phyloP scores from a whole-genome alignment of 1,284 basidiomycete species.

The Puccinia polysora region DNA sequence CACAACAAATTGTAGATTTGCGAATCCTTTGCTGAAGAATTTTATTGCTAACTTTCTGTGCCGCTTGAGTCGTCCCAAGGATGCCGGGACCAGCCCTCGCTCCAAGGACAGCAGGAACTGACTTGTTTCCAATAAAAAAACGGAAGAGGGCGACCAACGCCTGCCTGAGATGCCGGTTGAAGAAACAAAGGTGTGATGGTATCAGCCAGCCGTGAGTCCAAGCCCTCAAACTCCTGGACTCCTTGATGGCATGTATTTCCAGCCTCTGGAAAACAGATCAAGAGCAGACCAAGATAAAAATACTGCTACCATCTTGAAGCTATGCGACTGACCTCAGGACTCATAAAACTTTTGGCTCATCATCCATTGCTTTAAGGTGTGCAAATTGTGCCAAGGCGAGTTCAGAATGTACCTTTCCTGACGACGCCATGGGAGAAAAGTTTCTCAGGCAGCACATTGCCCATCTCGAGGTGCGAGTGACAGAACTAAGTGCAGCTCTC shows the following conservation, averaged over 20 bases:
- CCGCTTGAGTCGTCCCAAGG: too few relatives aligned
- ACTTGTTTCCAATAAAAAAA: neutral
- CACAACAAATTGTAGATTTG: too few relatives aligned
- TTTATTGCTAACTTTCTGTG: too few relatives aligned
- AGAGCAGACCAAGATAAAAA: too few relatives aligned
- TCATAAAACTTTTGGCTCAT: neutral
- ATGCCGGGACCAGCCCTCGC: constrained; percentile 1
- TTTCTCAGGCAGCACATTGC: constrained; percentile 40
- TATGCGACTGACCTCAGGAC: too few relatives aligned
- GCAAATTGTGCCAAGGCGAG: constrained; percentile 30
- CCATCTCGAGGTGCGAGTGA: constrained; percentile 19
- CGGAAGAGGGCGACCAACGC: constrained; percentile 37
- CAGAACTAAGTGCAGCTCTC: constrained; percentile 23
- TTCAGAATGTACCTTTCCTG: constrained; percentile 32
- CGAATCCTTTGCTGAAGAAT: too few relatives aligned
- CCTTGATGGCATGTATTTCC: neutral
- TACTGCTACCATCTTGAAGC: too few relatives aligned
- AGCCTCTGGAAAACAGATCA: neutral
- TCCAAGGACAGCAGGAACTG: neutral
- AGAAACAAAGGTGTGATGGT: constrained; percentile 39
- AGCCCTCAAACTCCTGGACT: neutral
- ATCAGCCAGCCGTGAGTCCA: constrained; percentile 22
- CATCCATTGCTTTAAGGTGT: constrained; percentile 8
- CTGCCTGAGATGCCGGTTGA: constrained; percentile 29
- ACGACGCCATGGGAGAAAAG: constrained; percentile 34